A percentile compares a stretch with the other conserved stretches of the same genome.
Conservation (phyloP, 2,329 filamentous ascomycete genomes). For the Thyridium curvatum region DNA sequence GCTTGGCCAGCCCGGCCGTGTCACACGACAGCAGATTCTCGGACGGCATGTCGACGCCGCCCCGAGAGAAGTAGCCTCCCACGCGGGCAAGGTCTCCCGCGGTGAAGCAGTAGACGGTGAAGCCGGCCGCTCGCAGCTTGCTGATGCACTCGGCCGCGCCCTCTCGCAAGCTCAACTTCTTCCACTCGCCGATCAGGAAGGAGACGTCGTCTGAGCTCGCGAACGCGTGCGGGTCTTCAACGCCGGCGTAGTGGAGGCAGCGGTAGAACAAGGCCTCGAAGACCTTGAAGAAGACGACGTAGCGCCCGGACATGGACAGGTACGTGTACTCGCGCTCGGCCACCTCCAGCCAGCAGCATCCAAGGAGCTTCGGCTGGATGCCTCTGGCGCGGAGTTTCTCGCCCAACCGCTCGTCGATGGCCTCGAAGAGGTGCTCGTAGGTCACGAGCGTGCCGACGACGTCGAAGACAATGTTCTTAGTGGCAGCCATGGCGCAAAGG, state of each 20-base stretch:
- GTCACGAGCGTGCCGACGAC: conserved; percentile 41
- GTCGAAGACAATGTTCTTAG: conserved; percentile 35
- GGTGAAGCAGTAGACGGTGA: conserved; percentile 45
- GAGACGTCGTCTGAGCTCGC: conserved; percentile 31
- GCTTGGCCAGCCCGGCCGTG: conserved; percentile 37
- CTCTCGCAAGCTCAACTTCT: conserved; percentile 20
- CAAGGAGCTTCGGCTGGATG: conserved; percentile 31
- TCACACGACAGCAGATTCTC: conserved; percentile 45
- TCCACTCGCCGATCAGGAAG: conserved; percentile 26
- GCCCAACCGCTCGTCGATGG: conserved; percentile 31
- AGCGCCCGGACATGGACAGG: conserved; percentile 31
- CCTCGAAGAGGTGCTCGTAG: conserved; percentile 31
- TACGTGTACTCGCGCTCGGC: conserved; percentile 41
- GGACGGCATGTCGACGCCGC: conserved; percentile 36
- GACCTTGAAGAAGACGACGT: conserved; percentile 30
- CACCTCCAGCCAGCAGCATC: conserved; percentile 34
- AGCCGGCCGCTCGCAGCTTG: conserved; percentile 33
- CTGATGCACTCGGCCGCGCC: conserved; percentile 30
- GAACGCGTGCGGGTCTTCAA: conserved; percentile 28
- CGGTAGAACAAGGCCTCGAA: conserved; percentile 36
- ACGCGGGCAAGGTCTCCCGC: conserved; percentile 40
- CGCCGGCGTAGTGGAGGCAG: conserved; percentile 29
- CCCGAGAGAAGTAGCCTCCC: conserved; percentile 39
- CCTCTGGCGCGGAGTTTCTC: conserved; percentile 22
- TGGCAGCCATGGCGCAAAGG: too few relatives aligned